Conservation (phyloP, 352 stramenopile species). For the Globisporangium canariense region DNA sequence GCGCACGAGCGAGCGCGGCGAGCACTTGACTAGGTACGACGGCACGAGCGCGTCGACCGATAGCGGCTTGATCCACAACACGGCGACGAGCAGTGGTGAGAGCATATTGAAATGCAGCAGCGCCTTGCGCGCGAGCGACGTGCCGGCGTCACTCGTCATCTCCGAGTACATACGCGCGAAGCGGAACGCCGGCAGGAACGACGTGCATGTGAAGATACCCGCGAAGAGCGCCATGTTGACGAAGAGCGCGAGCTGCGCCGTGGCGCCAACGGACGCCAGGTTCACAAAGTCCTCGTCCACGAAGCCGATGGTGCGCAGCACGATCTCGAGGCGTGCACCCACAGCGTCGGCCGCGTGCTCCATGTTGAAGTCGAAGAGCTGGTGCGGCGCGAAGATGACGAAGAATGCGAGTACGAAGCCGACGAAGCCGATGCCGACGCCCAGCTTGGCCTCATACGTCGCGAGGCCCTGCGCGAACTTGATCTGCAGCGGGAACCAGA, state of each 20-base stretch:
- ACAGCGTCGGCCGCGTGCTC: slow-evolving; percentile 39
- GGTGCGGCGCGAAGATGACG: slow-evolving; percentile 53
- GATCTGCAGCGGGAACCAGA: slow-evolving; percentile 78
- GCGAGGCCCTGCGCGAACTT: slow-evolving; percentile 59
- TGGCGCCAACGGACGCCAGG: slow-evolving; percentile 28
- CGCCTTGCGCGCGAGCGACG: slow-evolving; percentile 29
- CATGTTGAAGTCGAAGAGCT: slow-evolving; percentile 65
- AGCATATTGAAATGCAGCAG: slow-evolving; percentile 74
- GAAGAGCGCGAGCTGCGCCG: slow-evolving; percentile 31
- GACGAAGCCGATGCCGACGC: slow-evolving; percentile 47
- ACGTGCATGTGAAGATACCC: slow-evolving; percentile 55
- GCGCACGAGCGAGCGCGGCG: slow-evolving; percentile 32
- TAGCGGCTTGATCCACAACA: slow-evolving; percentile 58
- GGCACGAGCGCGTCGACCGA: slow-evolving; percentile 46
- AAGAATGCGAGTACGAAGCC: slow-evolving; percentile 61
- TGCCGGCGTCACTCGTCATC: slow-evolving; percentile 48
- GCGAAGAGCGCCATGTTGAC: slow-evolving; percentile 35
- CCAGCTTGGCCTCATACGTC: slow-evolving; percentile 60
- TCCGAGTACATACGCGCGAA: slow-evolving; percentile 80
- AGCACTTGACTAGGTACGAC: slow-evolving; percentile 43
- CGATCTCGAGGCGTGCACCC: slow-evolving; percentile 39
- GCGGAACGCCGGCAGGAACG: slow-evolving; percentile 67
- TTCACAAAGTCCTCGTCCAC: slow-evolving; percentile 55
- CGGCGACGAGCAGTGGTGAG: slow-evolving; percentile 47
- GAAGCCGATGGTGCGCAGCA: slow-evolving; percentile 56